Evolutionary conservation across 1,139 yeast genomes (phyloP).

Genomic region (Saccharomycopsis hybrid): DNA sequence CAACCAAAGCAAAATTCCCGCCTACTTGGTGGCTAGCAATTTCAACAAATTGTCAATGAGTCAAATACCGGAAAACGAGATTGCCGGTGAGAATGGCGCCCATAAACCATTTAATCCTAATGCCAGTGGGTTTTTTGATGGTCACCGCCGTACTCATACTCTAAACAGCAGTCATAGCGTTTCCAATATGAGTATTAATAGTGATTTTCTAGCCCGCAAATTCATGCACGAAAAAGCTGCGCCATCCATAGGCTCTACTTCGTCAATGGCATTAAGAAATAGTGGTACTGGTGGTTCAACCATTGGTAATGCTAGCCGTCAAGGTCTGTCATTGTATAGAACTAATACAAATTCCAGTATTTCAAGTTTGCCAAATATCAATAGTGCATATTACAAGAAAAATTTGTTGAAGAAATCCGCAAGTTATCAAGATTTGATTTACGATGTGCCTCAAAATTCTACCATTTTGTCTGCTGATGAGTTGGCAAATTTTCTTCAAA

Average conservation of each 20-base stretch:
- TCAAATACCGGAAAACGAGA: slow-evolving; percentile 9
- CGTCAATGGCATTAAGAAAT: background rate
- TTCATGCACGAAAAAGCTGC: background rate
- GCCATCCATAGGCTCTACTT: slow-evolving; percentile 1
- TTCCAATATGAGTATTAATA: slow-evolving; percentile 1
- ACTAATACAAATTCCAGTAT: slow-evolving; percentile 15
- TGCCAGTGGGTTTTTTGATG: background rate
- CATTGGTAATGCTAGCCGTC: background rate
- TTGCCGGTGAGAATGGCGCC: background rate
- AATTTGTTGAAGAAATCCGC: background rate
- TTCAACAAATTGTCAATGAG: slow-evolving; percentile 6
- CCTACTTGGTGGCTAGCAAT: slow-evolving; percentile 13
- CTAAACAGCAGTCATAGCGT: background rate
- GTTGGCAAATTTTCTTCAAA: slow-evolving; percentile 3
- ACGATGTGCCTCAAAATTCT: slow-evolving; percentile 9
- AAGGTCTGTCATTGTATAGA: slow-evolving; percentile 6
- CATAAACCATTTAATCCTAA: background rate
- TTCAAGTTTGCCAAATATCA: slow-evolving; percentile 15
- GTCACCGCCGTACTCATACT: background rate
- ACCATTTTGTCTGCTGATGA: slow-evolving; percentile 3
- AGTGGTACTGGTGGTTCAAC: background rate
- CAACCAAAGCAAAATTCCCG: slow-evolving; percentile 8
- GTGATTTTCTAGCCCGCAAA: background rate
- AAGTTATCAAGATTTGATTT: background rate
- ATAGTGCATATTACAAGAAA: slow-evolving; percentile 9